Base-by-base conservation (phyloP, 2,329 filamentous ascomycete species). In the Apiospora marii region DNA sequence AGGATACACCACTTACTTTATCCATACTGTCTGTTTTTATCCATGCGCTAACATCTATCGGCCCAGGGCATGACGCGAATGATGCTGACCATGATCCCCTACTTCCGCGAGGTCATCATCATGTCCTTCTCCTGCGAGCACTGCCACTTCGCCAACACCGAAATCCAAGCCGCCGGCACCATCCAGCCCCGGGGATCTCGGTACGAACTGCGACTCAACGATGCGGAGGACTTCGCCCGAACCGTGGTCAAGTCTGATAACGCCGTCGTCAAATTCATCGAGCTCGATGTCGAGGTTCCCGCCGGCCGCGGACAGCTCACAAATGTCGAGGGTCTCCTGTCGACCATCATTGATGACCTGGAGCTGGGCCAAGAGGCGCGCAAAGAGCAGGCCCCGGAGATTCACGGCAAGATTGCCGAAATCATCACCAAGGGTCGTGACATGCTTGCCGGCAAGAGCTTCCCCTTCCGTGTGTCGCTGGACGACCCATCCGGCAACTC, bases 401-500 rank as follows among this genome's bases (percentile, higher is more conserved):
- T 97, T 0, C 92, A 92, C 79, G 87, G 89, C 72, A 95, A 97
- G 81, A 87, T 99, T 30, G 91, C 92, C 74, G 90, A 91, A 68
- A 89, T 98, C 70, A 92, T 98, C 74, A 82, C 88, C 64, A 93
- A 91, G 77, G 88, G 95, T 19, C 88, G 90, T 73, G 89, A 92
- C 71, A 98, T 98, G 91, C 84, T 97, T 13, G 88, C 89, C 2
- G 93, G 95, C 69, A 87, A 92, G 41, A 88, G 88, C 8, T 95
- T 97, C 80, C 96, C 96, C 34, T 98, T 99, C 88, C 93, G 94
- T 69, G 84, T 99, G 68, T 92, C 91, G 53, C 87, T 98, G 68
- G 95, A 99, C 81, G 96, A 99, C 81, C 93, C 94, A 3, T 93
- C 95, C 0, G 96, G 96, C 71, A 99, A 99, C 87, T 98, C 95